phyloP scores from a whole-genome alignment of 78 protist genomes.

The Salpingoeca rosetta region DNA sequence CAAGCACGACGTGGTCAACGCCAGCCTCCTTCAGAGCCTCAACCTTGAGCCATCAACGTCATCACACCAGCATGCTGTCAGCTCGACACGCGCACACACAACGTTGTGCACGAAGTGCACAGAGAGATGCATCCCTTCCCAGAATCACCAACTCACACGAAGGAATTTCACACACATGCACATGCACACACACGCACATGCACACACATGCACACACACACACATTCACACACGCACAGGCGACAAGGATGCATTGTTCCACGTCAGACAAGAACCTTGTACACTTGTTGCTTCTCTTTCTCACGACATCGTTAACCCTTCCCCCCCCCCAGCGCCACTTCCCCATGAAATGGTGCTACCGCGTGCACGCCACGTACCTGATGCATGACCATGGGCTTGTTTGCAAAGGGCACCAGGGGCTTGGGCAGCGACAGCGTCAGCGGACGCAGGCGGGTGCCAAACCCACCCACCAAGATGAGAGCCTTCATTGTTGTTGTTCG shows the following conservation, averaged over 20 bases:
- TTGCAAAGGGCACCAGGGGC: slow-evolving; percentile 85
- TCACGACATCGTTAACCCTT: no score
- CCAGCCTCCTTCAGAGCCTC: slow-evolving; percentile 49
- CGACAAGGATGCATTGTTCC: no score
- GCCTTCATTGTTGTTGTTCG: no score
- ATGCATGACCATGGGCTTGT: slow-evolving; percentile 83
- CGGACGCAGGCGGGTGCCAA: slow-evolving; percentile 91
- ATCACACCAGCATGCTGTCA: no score
- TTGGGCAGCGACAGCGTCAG: slow-evolving; percentile 87
- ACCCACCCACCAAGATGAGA: slow-evolving; percentile 92
- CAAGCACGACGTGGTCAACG: slow-evolving; percentile 77
- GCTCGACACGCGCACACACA: no score
- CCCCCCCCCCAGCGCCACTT: no score
- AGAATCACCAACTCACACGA: not conserved
- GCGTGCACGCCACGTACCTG: slow-evolving; percentile 37
- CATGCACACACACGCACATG: not conserved
- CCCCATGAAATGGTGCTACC: no score
- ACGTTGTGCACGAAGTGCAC: not conserved
- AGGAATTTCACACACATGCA: not conserved
- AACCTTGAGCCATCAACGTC: no score
- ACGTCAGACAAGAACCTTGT: no score
- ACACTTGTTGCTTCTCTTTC: no score
- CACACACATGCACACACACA: not conserved
- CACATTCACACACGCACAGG: no score
- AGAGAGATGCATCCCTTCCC: not conserved